Evolutionary conservation across 2,329 filamentous ascomycete genomes (phyloP).

Genomic region (Aureobasidium mangrovei): DNA sequence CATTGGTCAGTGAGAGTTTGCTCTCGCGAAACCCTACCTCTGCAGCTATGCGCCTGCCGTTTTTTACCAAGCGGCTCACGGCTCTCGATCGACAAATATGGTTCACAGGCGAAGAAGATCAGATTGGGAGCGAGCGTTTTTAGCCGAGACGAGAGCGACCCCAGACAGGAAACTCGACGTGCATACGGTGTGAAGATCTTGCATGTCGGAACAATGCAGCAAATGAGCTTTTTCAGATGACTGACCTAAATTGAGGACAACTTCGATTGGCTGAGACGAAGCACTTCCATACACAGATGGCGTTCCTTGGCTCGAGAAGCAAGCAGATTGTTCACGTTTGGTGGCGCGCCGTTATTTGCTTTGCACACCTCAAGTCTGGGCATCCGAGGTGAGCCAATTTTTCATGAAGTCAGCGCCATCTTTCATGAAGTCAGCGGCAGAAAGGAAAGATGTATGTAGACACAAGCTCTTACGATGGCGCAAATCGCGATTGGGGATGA

Average conservation of each 20-base stretch:
- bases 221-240: background rate
- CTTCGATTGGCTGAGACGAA: conserved; percentile 8
- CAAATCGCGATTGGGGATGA: background rate
- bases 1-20: background rate
- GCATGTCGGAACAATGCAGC: background rate
- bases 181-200: background rate
- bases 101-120: conserved; percentile 1
- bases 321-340: conserved; percentile 6
- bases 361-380: background rate
- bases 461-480: conserved; percentile 5
- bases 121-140: background rate
- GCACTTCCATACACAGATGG: conserved; percentile 6
- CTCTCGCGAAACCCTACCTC: background rate
- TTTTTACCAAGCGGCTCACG: background rate
- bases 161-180: background rate
- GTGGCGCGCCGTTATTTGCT: conserved; percentile 5
- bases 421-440: conserved; percentile 5
- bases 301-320: conserved; percentile 7
- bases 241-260: background rate
- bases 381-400: background rate
- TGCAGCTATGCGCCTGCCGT: background rate
- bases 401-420: conserved; percentile 6
- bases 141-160: background rate
- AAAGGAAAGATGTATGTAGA: background rate
- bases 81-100: conserved; percentile 9